A percentile compares a stretch with the other conserved stretches of the same genome.
phyloP scores from a whole-genome alignment of 2,329 filamentous ascomycete species.

The Colletotrichum cordylinicola region DNA sequence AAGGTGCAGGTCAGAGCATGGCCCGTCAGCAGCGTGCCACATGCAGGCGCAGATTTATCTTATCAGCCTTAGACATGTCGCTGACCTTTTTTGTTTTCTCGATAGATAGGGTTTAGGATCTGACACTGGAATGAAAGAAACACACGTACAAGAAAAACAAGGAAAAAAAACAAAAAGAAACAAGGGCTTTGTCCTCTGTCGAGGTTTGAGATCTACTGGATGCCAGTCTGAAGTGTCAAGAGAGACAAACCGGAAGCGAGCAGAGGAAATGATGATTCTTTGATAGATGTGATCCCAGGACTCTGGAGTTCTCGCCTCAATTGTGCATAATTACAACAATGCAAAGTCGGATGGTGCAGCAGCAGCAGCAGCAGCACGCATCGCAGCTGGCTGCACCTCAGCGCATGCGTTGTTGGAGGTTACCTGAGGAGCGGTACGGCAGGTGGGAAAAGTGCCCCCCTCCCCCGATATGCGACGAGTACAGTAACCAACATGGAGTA shows the following conservation, averaged over 20 bases:
- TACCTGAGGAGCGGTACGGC: background rate
- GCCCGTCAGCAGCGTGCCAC: background rate
- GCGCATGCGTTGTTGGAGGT: background rate
- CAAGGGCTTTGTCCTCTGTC: background rate
- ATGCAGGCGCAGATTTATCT: background rate
- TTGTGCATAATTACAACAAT: background rate
- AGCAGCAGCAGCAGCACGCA: background rate
- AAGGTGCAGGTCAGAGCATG: background rate
- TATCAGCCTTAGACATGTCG: constrained; percentile 1
- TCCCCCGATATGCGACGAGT: background rate
- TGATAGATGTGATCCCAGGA: background rate
- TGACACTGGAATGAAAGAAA: background rate
- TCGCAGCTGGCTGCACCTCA: background rate
- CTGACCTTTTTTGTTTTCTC: background rate
- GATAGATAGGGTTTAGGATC: constrained; percentile 1
- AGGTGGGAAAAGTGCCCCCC: background rate
- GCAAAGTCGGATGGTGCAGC: background rate
- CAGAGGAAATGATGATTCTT: background rate
- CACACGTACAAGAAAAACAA: background rate
- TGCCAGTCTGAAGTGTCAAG: background rate
- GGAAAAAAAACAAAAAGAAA: background rate
- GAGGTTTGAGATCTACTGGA: background rate
- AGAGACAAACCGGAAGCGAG: background rate
- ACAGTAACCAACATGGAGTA: background rate
- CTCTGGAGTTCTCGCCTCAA: background rate